Evolutionary conservation across 257 asterid genomes (phyloP), one percentile per base, ranked within the genome.

Genomic region (Solanum tarapatanum): DNA sequence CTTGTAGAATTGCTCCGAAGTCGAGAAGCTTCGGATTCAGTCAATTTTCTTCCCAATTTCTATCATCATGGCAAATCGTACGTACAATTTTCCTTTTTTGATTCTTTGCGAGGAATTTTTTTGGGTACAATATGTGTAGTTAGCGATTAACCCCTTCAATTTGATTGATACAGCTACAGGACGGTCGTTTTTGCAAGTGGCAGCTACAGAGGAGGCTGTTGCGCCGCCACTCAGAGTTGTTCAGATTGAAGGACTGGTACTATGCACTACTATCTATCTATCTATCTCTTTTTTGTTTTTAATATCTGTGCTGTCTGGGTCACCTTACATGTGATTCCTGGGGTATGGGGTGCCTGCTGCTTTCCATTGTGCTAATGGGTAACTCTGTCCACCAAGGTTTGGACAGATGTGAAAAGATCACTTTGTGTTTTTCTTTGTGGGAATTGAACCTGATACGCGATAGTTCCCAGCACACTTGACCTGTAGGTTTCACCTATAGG

Each of bases 201-300:
- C 98, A 24, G 94, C 90, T 41, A 91, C 98, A 21, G 99, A 97
- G 93, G 99, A 95, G 91, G 93, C 89, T 14, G 84, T 84, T 12
- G 89, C 97, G 62, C 94, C 98, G 83, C 98, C 98, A 32, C 94
- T 97, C 88, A 93, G 98, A 89, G 98, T 94, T 28, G 99, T 97
- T 43, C 99, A 97, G 94, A 97, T 97, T 90, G 99, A 97, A 92
- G 99, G 98, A 86, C 88, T 97, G 96, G 99, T 97, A 93, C 32
- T 92, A 13, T 66, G 41, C 19, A 26, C n/a, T 83, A 21, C 24
- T 58, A 14, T 48, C 58, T 55, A 17, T 55, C 4, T 55, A 7
- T 64, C 7, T 58, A 7, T 21, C 68, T 41, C 21, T 77, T 11
- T 32, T 26, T 11, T 12, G 4, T 24, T 14, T 70, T 58, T 58